Conservation (phyloP, 108 stramenopile species). For the Aurantiochytrium sp. region DNA sequence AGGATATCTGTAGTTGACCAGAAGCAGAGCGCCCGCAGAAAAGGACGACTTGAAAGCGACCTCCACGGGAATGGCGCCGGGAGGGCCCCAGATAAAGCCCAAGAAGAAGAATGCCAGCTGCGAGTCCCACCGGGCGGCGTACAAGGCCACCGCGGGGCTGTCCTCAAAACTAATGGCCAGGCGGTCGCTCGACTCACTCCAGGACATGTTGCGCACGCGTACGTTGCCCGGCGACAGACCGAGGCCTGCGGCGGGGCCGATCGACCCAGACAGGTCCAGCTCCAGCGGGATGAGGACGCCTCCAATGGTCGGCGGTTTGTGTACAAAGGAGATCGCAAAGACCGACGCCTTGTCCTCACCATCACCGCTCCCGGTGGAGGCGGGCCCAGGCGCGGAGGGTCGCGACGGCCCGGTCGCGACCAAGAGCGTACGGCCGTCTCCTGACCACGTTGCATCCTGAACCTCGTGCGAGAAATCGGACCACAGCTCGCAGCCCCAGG, state of each 20-base stretch:
- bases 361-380: neutral
- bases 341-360: neutral
- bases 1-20: neutral
- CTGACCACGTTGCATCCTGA: neutral
- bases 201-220: neutral
- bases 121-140: neutral
- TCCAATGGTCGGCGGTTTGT: neutral
- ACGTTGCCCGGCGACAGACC: neutral
- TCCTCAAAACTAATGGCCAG: neutral
- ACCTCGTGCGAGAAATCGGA: neutral
- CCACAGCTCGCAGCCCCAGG: slow-evolving; percentile 4
- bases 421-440: neutral
- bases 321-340: neutral
- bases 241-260: neutral
- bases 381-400: too few species aligned
- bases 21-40: neutral
- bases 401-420: neutral
- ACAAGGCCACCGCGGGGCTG: neutral
- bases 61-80: neutral
- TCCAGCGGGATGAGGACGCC: neutral
- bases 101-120: neutral
- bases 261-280: neutral
- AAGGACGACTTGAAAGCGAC: neutral
- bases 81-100: slow-evolving; percentile 4
- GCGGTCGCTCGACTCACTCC: neutral